Base-by-base conservation (phyloP, 805 yeast species). In the Blastobotrys chiropterorum region DNA sequence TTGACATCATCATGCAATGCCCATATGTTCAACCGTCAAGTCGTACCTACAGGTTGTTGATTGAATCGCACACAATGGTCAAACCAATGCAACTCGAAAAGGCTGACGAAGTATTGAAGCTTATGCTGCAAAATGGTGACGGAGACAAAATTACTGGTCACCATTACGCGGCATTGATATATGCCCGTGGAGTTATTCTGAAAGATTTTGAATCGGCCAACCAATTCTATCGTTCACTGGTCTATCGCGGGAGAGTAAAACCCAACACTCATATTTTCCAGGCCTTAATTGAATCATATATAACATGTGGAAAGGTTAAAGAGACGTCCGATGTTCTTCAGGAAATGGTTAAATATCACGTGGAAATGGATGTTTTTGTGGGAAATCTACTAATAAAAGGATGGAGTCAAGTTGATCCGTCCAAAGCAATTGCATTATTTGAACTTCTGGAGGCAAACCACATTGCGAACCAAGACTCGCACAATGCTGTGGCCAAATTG, bases 211-310 rank as follows among this genome's bases (percentile, higher is more conserved):
- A 56, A 3, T 60, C 66, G 2, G 73, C 75, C 7, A 57, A 61
- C 19, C 59, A 55, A 34, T 69, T 70, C 48, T 72, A 68, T 54
- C 56, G 65, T 3, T 60, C 59, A 11, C 55, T 69, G 38, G 60
- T 62, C 17, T 56, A 56, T 40, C 57, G 61, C 49, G 56, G 61
- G 17, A 62, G 67, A 8, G 63, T 69, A 1, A 55, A 56, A 5
- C 75, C 76, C 2, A 75, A 69, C 53, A 60, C 62, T 50, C 59
- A 56, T 38, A 62, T 73, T 42, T 72, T 71, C 61, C 68, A 67
- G 53, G 72, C 76, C 0, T 52, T 72, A 45, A 51, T 72, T 26
- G 73, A 71, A 54, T 62, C 71, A 1, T 72, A 68, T 50, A 66
- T 69, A n/a, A 65, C 60, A 30, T 70, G 69, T 51, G 66, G 62